phyloP scores from a whole-genome alignment of 2,329 filamentous ascomycete species.

The Xylaria sp. region DNA sequence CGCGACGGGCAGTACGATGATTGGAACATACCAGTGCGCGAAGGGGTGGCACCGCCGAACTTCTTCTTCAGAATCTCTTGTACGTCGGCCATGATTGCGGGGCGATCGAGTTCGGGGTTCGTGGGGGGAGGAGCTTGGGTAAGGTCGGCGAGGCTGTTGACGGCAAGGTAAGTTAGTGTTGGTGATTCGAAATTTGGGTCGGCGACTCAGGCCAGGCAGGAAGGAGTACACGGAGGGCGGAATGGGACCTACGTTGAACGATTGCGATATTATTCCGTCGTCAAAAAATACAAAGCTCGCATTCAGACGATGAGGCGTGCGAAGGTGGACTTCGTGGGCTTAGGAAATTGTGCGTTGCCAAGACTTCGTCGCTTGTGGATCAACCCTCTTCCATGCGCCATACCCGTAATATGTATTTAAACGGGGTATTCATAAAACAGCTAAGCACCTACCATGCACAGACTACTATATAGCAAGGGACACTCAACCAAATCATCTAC shows the following conservation, averaged over 20 bases:
- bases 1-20: not conserved
- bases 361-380: slow-evolving; percentile 39
- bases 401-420: too few species aligned
- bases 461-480: too few species aligned
- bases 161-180: not conserved
- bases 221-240: not conserved
- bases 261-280: slow-evolving; percentile 25
- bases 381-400: slow-evolving; percentile 41
- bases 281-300: slow-evolving; percentile 14
- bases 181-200: not conserved
- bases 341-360: slow-evolving; percentile 39
- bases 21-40: slow-evolving; percentile 38
- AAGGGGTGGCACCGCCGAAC: slow-evolving; percentile 38
- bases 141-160: not conserved
- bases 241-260: slow-evolving; percentile 23
- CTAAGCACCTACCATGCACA: too few species aligned
- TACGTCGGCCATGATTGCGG: slow-evolving; percentile 43
- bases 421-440: too few species aligned
- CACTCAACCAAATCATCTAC: too few species aligned
- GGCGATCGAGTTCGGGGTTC: slow-evolving; percentile 15
- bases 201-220: not conserved
- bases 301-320: slow-evolving; percentile 26
- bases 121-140: slow-evolving; percentile 5
- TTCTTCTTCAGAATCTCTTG: slow-evolving; percentile 47
- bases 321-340: slow-evolving; percentile 22